These are phyloP conservation scores for Rhizopus sp. DNA, from an alignment of 371 early-diverging fungal genomes.

Conservation along the genomic window DNA sequence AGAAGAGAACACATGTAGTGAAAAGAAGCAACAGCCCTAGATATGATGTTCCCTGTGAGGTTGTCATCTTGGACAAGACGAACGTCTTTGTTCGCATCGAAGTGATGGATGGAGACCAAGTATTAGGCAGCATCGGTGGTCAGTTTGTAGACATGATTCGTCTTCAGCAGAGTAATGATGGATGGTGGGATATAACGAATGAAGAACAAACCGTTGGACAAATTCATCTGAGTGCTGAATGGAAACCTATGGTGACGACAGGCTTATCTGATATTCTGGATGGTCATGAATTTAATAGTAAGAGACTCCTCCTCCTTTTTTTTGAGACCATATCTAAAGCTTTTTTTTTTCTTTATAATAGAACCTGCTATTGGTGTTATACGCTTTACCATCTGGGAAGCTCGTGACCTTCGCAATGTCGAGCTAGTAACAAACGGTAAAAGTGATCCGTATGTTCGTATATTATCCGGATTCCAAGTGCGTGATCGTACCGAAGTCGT, in stretches of 20 bases:
- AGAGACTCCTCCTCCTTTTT: background rate
- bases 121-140: constrained; percentile 37
- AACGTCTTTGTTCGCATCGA: constrained; percentile 38
- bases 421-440: constrained; percentile 66
- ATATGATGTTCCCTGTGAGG: constrained; percentile 51
- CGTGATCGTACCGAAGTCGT: constrained; percentile 72
- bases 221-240: constrained; percentile 48
- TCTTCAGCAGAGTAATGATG: constrained; percentile 26
- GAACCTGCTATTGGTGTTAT: constrained; percentile 81
- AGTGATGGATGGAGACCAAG: constrained; percentile 38
- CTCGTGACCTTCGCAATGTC: constrained; percentile 73
- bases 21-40: constrained; percentile 50
- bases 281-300: constrained; percentile 46
- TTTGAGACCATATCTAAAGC: too few species aligned
- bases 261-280: constrained; percentile 40
- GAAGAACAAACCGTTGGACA: constrained; percentile 38
- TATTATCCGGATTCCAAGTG: constrained; percentile 64
- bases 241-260: constrained; percentile 62
- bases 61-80: constrained; percentile 51
- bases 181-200: constrained; percentile 50
- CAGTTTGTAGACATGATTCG: constrained; percentile 42
- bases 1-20: constrained; percentile 39
- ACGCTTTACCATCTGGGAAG: constrained; percentile 75
- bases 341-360: constrained; percentile 8
- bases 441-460: constrained; percentile 84